Base-by-base conservation (phyloP, 2,329 filamentous ascomycete genomes). In the Paraphaeosphaeria sporulosa region DNA sequence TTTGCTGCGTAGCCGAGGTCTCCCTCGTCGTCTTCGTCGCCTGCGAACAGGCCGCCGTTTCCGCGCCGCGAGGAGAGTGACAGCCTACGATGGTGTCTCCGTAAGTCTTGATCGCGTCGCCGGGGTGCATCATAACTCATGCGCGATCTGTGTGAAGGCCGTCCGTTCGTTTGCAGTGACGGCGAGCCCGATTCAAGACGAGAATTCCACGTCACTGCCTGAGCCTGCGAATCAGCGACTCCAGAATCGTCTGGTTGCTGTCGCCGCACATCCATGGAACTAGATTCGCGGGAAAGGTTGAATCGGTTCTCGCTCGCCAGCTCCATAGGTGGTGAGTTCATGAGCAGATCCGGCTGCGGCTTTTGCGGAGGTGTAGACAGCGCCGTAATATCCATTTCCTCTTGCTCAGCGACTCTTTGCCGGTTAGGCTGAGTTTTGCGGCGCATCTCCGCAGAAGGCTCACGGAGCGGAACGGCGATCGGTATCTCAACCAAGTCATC, bases 401-500 rank as follows among this genome's bases (percentile, higher is more conserved):
- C 94, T 64, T 96, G 89, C 63, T 88, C 80, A 52, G 67, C 71
- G 7, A 64, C 67, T 5, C 65, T 63, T 0, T 71, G 59, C 51
- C 71, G 69, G 3, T 64, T 68, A 5, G 67, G 66, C 54, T 85
- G 85, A 52, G 85, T 85, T 55, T 87, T 88, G 56, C 91, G 87
- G 60, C 30, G 89, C 82, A 92, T 90, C 72, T 98, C 94, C n/a
- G 89, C 89, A 4, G 92, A 94, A 8, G 94, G 91, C 9, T 87
- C 87, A 52, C 92, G 89, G 84, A 99, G 89, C 25, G 94, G 94
- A 34, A 97, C 93, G 2, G 94, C 95, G 51, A 98, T 90, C 2
- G 95, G 95, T 17, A 99, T 91, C 71, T 99, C 95, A 23, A 99
- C 95, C 23, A 98, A 82, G 74, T 99, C 95, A 73, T 99, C 95